Base-by-base conservation (phyloP, 495 filamentous ascomycete genomes). In the Neurospora hispaniola region DNA sequence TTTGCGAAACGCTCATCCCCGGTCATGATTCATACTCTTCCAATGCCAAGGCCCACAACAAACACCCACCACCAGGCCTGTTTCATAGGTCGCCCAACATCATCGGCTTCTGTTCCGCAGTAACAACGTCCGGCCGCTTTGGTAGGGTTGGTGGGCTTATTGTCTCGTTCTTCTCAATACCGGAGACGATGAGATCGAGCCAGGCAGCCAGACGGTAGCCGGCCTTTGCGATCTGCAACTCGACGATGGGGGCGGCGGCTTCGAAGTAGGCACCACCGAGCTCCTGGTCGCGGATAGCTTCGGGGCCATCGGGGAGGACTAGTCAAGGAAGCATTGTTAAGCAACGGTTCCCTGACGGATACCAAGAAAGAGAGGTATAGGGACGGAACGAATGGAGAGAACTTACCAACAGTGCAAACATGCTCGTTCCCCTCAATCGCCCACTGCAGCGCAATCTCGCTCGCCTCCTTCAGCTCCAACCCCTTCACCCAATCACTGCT, bases 201-300 rank as follows among this genome's bases (percentile, higher is more conserved):
- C 85, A 91, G 27, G 84, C 84, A 9, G 86, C 89, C 70, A 92
- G 78, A 31, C 92, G 86, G 75, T 90, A 94, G 12, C 92, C 92
- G 11, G 89, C 92, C 78, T 89, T 90, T 3, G 91, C 92, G 76
- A 97, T 86, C 80, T 92, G 88, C 74, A 88, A 74, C 82, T 95
- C 89, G 48, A 96, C 84, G 66, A 91, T 86, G 23, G 86, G 87
- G 20, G 96, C 81, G 16, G 89, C 87, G 20, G 82, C 83, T 66
- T 90, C 82, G 77, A 89, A 91, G 80, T 94, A 94, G 8, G 82
- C 81, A 0, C 85, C 85, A 69, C 84, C 84, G 31, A 93, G 78
- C 76, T 93, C 91, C 75, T 87, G 79, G 7, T 85, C 86, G 3
- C 77, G 75, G 39, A 92, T 86, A 10, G 82, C 86, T 4, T 81